A percentile compares a stretch with the other conserved stretches of the same genome.
Conservation (phyloP, 306 rosid genomes). For the Urtica urens region DNA sequence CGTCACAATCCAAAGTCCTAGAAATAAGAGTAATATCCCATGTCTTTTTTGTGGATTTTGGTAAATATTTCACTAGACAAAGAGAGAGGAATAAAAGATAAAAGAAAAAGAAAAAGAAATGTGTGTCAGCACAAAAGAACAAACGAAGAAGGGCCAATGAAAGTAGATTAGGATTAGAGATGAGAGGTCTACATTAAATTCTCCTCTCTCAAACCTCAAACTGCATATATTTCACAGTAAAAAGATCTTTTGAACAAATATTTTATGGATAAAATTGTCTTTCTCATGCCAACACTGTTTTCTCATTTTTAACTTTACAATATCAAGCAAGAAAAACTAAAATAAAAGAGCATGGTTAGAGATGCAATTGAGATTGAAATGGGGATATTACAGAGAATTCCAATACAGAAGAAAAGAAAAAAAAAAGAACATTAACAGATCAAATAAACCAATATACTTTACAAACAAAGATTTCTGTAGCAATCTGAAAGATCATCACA, state of each 20-base stretch:
- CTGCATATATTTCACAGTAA: no score
- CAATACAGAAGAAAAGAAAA: not conserved
- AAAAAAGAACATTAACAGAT: not conserved
- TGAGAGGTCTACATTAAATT: not conserved
- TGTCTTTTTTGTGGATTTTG: not conserved
- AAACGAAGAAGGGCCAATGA: not conserved
- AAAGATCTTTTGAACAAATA: no score
- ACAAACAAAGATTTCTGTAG: slow-evolving; percentile 11
- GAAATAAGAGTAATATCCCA: not conserved
- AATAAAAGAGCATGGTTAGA: no score
- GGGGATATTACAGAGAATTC: no score
- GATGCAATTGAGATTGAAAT: no score
- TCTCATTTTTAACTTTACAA: no score
- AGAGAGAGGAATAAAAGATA: not conserved
- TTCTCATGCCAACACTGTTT: no score
- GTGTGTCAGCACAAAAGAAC: not conserved
- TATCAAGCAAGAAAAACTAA: no score
- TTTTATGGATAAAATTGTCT: no score
- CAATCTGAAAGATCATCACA: slow-evolving; percentile 9
- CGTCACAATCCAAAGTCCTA: not conserved
- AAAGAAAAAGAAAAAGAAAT: not conserved
- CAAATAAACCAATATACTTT: slow-evolving; percentile 15
- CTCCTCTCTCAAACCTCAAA: not conserved
- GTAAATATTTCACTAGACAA: not conserved
- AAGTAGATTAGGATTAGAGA: slow-evolving; percentile 10